Percentiles rank a stretch among this genome's conserved stretches.
These are phyloP conservation scores for Globisporangium uncinulatum DNA, from an alignment of 352 stramenopile species.

Conservation along the genomic window DNA sequence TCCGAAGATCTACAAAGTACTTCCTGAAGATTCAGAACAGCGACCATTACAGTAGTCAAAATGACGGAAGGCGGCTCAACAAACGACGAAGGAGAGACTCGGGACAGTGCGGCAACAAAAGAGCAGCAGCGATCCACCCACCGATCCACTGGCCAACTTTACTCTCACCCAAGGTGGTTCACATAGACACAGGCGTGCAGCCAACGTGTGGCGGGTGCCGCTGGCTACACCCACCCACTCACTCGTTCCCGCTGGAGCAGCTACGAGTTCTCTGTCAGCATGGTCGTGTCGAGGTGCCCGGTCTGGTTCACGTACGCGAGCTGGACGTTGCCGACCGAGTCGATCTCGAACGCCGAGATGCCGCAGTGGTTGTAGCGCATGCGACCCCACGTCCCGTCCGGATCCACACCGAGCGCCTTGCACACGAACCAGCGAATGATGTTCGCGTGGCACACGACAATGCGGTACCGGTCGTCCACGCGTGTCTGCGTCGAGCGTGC, in stretches of 20 bases:
- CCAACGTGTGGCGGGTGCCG: no score
- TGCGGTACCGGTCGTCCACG: slow-evolving; percentile 37
- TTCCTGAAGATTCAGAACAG: no score
- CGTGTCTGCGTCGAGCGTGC: slow-evolving; percentile 26
- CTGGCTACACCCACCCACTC: not conserved
- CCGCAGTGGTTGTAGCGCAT: slow-evolving; percentile 72
- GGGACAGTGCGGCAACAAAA: no score
- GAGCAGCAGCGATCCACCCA: no score
- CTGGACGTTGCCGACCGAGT: slow-evolving; percentile 67
- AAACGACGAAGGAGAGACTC: no score
- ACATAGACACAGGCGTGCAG: no score
- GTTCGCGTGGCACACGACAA: slow-evolving; percentile 65
- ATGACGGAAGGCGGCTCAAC: no score
- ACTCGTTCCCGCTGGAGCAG: not conserved
- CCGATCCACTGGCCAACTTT: not conserved
- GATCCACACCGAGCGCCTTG: slow-evolving; percentile 54
- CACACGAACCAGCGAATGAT: slow-evolving; percentile 73
- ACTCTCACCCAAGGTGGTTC: no score
- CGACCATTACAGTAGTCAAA: no score
- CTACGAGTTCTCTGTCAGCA: slow-evolving; percentile 51
- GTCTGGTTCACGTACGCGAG: slow-evolving; percentile 63
- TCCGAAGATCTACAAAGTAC: no score
- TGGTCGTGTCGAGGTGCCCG: slow-evolving; percentile 41
- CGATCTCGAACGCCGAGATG: slow-evolving; percentile 54
- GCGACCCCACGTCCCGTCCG: slow-evolving; percentile 58